A percentile compares a stretch with the other conserved stretches of the same genome.
These are phyloP conservation scores for Nakaseomyces nivariensis DNA, from an alignment of 1,139 yeast genomes.

Conservation along the genomic window DNA sequence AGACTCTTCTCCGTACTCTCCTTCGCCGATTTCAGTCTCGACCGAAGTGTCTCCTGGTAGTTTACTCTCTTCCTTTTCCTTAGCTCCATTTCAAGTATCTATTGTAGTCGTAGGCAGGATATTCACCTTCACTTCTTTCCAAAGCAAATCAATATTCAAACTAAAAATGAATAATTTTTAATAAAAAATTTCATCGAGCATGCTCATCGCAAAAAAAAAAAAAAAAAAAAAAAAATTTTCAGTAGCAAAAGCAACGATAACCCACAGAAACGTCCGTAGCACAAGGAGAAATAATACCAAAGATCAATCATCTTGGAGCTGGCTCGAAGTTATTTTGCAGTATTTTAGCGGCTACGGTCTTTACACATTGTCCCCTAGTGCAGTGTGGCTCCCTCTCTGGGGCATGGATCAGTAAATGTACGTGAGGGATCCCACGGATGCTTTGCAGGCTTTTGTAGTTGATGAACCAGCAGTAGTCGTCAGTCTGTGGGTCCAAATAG, in stretches of 20 bases:
- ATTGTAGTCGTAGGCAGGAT: too few species aligned
- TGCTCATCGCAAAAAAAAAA: not conserved
- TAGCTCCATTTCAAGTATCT: constrained; percentile 7
- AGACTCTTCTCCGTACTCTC: too few species aligned
- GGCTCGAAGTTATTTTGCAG: not conserved
- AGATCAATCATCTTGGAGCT: too few species aligned
- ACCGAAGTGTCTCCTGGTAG: constrained; percentile 3
- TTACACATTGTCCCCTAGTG: not conserved
- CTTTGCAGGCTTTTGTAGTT: constrained; percentile 56
- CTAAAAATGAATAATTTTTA: not conserved
- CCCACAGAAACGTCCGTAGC: not conserved
- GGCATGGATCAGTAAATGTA: constrained; percentile 37
- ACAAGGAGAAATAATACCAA: too few species aligned
- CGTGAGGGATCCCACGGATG: constrained; percentile 48
- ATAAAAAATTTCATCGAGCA: not conserved
- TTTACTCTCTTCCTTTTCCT: constrained; percentile 15
- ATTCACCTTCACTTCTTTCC: too few species aligned
- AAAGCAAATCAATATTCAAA: too few species aligned
- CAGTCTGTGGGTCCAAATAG: constrained; percentile 7
- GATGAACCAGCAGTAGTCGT: constrained; percentile 41
- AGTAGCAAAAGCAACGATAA: too few species aligned
- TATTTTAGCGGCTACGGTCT: not conserved
- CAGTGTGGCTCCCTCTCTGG: not conserved
- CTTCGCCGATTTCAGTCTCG: not conserved
- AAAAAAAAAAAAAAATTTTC: too few species aligned